phyloP scores from a whole-genome alignment of 257 asterid genomes.

The Petunia secreta region DNA sequence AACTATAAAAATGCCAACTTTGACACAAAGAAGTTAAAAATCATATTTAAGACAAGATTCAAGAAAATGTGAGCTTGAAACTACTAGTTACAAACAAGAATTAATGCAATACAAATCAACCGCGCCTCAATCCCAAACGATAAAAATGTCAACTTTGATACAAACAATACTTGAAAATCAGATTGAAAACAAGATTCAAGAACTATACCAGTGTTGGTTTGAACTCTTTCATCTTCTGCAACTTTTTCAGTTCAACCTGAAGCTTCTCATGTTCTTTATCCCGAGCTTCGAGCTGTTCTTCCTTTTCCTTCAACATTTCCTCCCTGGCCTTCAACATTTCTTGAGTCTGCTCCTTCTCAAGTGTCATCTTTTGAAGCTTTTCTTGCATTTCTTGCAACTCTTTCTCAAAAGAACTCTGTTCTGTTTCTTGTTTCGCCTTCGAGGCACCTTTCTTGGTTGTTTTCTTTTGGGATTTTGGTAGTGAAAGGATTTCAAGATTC shows the following conservation, averaged over 20 bases:
- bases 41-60: too few species aligned
- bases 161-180: neutral
- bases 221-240: slow-evolving; percentile 90
- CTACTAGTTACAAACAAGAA: neutral
- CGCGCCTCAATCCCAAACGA: neutral
- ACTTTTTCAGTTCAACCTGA: slow-evolving; percentile 68
- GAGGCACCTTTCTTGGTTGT: slow-evolving; percentile 55
- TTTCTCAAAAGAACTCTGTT: slow-evolving; percentile 56
- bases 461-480: slow-evolving; percentile 48
- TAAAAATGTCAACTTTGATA: neutral
- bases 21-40: too few species aligned
- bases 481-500: slow-evolving; percentile 57
- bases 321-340: slow-evolving; percentile 51
- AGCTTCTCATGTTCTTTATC: slow-evolving; percentile 66
- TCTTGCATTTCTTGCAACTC: slow-evolving; percentile 83
- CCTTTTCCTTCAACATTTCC: slow-evolving; percentile 57
- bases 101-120: too few species aligned
- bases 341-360: slow-evolving; percentile 53
- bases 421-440: slow-evolving; percentile 53
- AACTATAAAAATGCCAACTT: too few species aligned
- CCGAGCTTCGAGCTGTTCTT: slow-evolving; percentile 53
- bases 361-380: slow-evolving; percentile 62
- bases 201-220: slow-evolving; percentile 70
- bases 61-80: neutral
- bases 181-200: neutral